Percentiles rank a stretch among this genome's conserved stretches.
Conservation (phyloP, 306 rosid species). For the Begonia masoniana region DNA sequence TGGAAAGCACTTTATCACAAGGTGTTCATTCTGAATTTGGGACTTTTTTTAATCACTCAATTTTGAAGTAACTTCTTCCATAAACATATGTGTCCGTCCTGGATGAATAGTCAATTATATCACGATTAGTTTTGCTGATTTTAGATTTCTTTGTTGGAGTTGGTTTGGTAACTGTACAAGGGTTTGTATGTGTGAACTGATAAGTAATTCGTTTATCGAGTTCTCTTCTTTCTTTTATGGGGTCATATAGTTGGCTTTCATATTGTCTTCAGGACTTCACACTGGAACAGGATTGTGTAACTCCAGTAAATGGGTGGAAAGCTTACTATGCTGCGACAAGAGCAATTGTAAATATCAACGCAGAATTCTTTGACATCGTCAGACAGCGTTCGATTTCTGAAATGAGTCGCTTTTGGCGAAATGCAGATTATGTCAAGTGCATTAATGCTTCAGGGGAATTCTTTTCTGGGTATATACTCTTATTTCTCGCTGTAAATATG, state of each 20-base stretch:
- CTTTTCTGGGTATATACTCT: conserved; percentile 65
- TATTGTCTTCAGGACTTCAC: conserved; percentile 75
- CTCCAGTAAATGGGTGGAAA: conserved; percentile 90
- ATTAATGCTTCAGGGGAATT: conserved; percentile 82
- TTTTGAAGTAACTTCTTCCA: not conserved
- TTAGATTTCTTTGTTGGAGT: too few species aligned
- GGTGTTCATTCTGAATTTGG: conserved; percentile 21
- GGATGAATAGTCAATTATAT: too few species aligned
- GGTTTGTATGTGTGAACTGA: too few species aligned
- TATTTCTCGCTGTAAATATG: not conserved
- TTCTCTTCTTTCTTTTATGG: not conserved
- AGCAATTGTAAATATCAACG: conserved; percentile 71
- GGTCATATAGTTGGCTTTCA: conserved; percentile 6
- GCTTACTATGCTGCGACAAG: conserved; percentile 97
- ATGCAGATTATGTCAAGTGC: conserved; percentile 95
- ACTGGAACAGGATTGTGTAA: conserved; percentile 70
- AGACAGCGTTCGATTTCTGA: conserved; percentile 62
- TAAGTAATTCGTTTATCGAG: not conserved
- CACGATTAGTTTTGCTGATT: too few species aligned
- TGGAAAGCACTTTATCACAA: conserved; percentile 97
- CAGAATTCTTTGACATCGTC: conserved; percentile 72
- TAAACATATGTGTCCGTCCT: not conserved
- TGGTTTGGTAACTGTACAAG: too few species aligned
- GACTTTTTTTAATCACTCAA: too few species aligned
- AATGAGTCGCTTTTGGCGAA: conserved; percentile 87